These are phyloP conservation scores for Phytopythium oedochilum DNA, from an alignment of 352 stramenopile species.

Conservation along the genomic window DNA sequence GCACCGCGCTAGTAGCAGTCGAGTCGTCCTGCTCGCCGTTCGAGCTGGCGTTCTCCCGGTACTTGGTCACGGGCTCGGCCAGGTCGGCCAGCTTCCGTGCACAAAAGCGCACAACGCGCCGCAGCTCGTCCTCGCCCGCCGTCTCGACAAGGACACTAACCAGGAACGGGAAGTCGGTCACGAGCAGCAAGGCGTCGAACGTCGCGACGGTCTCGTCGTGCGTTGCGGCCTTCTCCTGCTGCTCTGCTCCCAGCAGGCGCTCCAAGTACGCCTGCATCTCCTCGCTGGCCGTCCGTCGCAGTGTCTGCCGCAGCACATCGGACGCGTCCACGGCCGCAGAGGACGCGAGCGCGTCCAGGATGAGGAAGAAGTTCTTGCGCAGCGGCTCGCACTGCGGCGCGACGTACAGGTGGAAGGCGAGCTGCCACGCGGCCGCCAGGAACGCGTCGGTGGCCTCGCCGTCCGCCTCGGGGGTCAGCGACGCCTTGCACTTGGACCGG, in stretches of 20 bases:
- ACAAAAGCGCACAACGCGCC: conserved; percentile 47
- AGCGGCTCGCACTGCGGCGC: conserved; percentile 23
- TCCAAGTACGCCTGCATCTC: conserved; percentile 40
- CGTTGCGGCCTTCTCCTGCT: conserved; percentile 3
- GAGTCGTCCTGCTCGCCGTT: conserved; percentile 2
- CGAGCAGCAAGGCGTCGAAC: conserved; percentile 51
- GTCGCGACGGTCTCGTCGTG: conserved; percentile 27
- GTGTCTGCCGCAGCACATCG: neutral
- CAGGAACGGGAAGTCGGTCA: conserved; percentile 58
- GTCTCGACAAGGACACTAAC: conserved; percentile 37
- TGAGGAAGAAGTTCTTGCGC: conserved; percentile 66
- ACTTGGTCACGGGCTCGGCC: conserved; percentile 42
- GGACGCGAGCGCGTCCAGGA: conserved; percentile 41
- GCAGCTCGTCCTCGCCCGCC: conserved; percentile 14
- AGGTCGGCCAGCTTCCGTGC: conserved; percentile 51
- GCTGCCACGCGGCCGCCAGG: conserved; percentile 31
- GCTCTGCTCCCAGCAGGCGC: conserved; percentile 15
- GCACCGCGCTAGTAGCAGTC: conserved; percentile 55
- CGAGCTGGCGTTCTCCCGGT: conserved; percentile 12
- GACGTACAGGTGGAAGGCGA: conserved; percentile 63
- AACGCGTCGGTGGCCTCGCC: conserved; percentile 11
- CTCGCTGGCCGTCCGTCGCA: conserved; percentile 20
- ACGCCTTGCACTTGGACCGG: conserved; percentile 47
- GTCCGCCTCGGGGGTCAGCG: conserved; percentile 1
- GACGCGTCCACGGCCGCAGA: neutral